Evolutionary conservation across 2,329 filamentous ascomycete species (phyloP), one percentile per base, ranked within the genome.

Genomic region (Aspergillus thermomutatus): DNA sequence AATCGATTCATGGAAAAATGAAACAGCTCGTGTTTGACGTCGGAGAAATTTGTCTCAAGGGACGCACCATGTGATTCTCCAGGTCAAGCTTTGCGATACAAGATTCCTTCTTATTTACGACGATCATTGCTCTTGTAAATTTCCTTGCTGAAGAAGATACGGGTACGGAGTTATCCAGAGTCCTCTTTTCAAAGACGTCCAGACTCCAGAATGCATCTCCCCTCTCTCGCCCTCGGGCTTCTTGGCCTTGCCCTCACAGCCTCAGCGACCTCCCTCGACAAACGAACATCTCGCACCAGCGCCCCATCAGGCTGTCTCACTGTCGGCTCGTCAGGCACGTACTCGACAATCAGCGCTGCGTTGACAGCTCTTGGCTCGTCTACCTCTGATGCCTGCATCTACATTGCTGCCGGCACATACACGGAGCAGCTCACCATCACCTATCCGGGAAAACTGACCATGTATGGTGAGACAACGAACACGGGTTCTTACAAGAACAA

Each of bases 391-490:
- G 69, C 71, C 9, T 73, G 71, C 41, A 74, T 74, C 46, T 74
- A 67, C 47, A 57, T 74, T 25, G 64, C 64, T 11, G 59, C 64
- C 17, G 71, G 71, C 14, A 72, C 69, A 0, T 74, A 74, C 47
- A 50, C 60, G 1, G 71, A 73, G 49, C 68, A 72, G 53, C 54
- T 73, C 4, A 66, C 60, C 17, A 66, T 73, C 52, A 52, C 61
- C 26, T 72, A 71, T 52, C 52, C 49, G 0, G 71, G 71, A 1
- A 49, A 54, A 1, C 55, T 74, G 23, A 72, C 69, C 0, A 26
- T 73, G 1, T 73, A 74, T 27, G 72, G 71, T 1, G 62, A 70
- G 50, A 74, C 71, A 0, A 60, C 60, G 1, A 57, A 74, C 53
- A 69, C 64, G 0, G 55, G 55, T 2, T 58, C 59, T 1, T 74